phyloP scores from a whole-genome alignment of 768 basidiomycete species.

The Kwoniella bestiolae region DNA sequence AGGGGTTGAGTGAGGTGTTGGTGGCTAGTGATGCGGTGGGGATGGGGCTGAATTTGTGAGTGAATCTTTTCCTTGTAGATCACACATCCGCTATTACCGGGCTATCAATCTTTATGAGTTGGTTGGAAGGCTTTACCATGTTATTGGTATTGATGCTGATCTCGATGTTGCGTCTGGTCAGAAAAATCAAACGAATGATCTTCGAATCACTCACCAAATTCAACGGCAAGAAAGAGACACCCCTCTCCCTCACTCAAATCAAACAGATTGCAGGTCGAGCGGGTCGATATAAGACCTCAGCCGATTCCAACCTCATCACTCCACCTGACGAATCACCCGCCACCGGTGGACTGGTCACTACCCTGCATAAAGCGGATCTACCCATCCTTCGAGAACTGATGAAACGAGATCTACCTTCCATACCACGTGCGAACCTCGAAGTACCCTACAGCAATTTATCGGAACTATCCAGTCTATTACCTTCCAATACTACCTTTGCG shows the following conservation, averaged over 20 bases:
- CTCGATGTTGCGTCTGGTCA: slow-evolving; percentile 57
- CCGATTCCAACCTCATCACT: slow-evolving; percentile 22
- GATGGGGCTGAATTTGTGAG: slow-evolving; percentile 94
- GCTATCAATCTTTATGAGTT: no score
- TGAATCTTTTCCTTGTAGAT: neutral
- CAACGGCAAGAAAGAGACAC: slow-evolving; percentile 61
- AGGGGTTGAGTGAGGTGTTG: slow-evolving; percentile 83
- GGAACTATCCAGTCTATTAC: slow-evolving; percentile 54
- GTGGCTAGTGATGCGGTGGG: slow-evolving; percentile 95
- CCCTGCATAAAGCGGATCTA: slow-evolving; percentile 69
- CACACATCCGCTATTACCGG: no score
- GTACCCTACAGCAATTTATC: slow-evolving; percentile 41
- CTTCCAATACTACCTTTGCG: slow-evolving; percentile 51
- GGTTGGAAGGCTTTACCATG: no score
- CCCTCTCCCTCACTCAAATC: slow-evolving; percentile 73
- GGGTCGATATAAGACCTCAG: slow-evolving; percentile 68
- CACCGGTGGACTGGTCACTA: slow-evolving; percentile 72
- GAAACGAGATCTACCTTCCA: slow-evolving; percentile 61
- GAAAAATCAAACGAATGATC: slow-evolving; percentile 87
- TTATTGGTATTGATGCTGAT: no score
- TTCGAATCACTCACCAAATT: slow-evolving; percentile 74
- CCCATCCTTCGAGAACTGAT: slow-evolving; percentile 67
- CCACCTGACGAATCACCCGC: slow-evolving; percentile 22
- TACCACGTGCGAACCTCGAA: slow-evolving; percentile 64
- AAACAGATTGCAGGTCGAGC: slow-evolving; percentile 96